These are phyloP conservation scores for Termitomyces sp. DNA, from an alignment of 768 basidiomycete species.

Conservation along the genomic window DNA sequence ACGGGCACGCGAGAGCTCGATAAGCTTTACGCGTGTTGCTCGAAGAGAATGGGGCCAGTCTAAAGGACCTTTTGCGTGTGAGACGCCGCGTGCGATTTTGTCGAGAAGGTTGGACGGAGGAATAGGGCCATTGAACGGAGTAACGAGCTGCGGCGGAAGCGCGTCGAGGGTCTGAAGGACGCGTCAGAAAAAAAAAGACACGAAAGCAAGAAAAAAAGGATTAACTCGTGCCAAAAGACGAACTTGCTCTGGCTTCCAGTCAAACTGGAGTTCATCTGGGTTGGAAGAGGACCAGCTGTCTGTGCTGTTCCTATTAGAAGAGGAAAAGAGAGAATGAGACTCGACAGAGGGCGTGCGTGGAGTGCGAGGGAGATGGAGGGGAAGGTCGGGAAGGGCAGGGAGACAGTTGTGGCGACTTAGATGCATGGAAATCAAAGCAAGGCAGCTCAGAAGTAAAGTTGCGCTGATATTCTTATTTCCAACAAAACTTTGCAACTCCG, in stretches of 20 bases:
- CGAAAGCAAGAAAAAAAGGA: slow-evolving; percentile 14
- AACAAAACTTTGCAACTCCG: slow-evolving; percentile 19
- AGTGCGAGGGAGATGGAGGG: slow-evolving; percentile 58
- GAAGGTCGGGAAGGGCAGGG: slow-evolving; percentile 58
- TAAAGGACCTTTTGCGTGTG: slow-evolving; percentile 66
- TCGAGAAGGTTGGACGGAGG: slow-evolving; percentile 86
- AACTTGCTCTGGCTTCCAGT: slow-evolving; percentile 76
- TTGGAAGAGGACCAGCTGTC: slow-evolving; percentile 87
- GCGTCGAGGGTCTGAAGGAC: slow-evolving; percentile 72
- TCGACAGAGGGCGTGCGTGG: slow-evolving; percentile 54
- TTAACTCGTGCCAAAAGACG: slow-evolving; percentile 64
- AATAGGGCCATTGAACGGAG: slow-evolving; percentile 80
- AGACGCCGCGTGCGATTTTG: slow-evolving; percentile 78
- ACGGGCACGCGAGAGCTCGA: slow-evolving; percentile 69
- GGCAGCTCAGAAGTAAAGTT: neutral
- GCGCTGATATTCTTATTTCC: neutral
- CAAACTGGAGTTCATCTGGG: slow-evolving; percentile 58
- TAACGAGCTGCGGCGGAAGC: slow-evolving; percentile 79
- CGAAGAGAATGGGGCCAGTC: slow-evolving; percentile 85
- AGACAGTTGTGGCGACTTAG: slow-evolving; percentile 39
- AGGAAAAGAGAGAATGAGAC: slow-evolving; percentile 48
- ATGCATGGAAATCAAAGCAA: slow-evolving; percentile 39
- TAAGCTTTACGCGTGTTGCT: slow-evolving; percentile 77
- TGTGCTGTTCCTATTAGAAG: slow-evolving; percentile 63
- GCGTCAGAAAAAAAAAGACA: slow-evolving; percentile 10